Percentiles rank a stretch among this genome's conserved stretches.
Conservation (phyloP, 192 early-diverging fungal genomes). For the Coemansia sp. region DNA sequence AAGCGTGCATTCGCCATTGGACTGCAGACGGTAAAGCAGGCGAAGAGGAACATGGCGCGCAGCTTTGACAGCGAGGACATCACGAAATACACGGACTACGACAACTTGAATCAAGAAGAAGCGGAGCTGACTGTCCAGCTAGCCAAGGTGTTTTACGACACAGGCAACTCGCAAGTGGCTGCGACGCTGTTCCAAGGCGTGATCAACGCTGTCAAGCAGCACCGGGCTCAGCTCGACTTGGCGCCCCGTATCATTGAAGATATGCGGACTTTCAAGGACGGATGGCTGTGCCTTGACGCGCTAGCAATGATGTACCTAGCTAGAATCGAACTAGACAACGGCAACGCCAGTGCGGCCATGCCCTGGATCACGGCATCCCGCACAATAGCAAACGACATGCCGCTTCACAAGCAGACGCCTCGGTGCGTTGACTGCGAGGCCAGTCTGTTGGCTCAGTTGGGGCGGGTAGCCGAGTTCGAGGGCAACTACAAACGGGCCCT, state of each 20-base stretch:
- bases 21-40: slow-evolving; percentile 27
- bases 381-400: slow-evolving; percentile 8
- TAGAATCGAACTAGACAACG: slow-evolving; percentile 22
- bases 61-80: slow-evolving; percentile 27
- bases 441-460: slow-evolving; percentile 25
- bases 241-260: slow-evolving; percentile 29
- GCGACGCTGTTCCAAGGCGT: slow-evolving; percentile 31
- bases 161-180: slow-evolving; percentile 13
- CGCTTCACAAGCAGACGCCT: slow-evolving; percentile 1
- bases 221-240: slow-evolving; percentile 30
- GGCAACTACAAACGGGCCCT: slow-evolving; percentile 30
- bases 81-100: slow-evolving; percentile 26
- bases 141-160: slow-evolving; percentile 25
- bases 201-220: slow-evolving; percentile 25
- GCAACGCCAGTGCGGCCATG: slow-evolving; percentile 17
- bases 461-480: slow-evolving; percentile 34
- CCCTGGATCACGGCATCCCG: slow-evolving; percentile 37
- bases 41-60: slow-evolving; percentile 21
- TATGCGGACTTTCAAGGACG: slow-evolving; percentile 25
- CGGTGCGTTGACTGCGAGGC: slow-evolving; percentile 42
- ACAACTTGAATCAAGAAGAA: slow-evolving; percentile 39
- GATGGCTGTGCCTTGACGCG: slow-evolving; percentile 46
- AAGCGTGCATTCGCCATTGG: slow-evolving; percentile 22
- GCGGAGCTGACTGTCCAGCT: slow-evolving; percentile 21
- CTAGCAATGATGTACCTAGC: slow-evolving; percentile 35